phyloP scores from a whole-genome alignment of 2,329 filamentous ascomycete species.

The Zasmidium citrigriseum region DNA sequence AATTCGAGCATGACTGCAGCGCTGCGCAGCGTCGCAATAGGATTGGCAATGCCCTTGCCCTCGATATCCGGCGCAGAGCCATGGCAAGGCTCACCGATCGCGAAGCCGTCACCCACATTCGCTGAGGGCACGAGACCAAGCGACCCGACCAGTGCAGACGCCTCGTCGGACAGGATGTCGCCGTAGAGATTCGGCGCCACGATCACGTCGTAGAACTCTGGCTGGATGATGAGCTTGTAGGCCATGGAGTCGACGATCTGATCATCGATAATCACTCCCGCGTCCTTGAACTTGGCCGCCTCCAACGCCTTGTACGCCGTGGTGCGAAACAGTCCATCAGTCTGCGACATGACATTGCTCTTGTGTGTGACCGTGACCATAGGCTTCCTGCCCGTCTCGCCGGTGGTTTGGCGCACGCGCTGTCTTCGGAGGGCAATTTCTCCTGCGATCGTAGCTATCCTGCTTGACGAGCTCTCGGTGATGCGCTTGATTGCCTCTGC shows the following conservation, averaged over 20 bases:
- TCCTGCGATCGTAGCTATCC: slow-evolving; percentile 91
- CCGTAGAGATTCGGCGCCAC: slow-evolving; percentile 97
- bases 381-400: slow-evolving; percentile 63
- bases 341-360: slow-evolving; percentile 94
- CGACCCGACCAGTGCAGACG: slow-evolving; percentile 88
- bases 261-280: slow-evolving; percentile 72
- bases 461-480: slow-evolving; percentile 76
- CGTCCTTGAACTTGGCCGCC: slow-evolving; percentile 61
- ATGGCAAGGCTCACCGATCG: slow-evolving; percentile 97
- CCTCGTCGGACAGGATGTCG: slow-evolving; percentile 93
- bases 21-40: slow-evolving; percentile 89
- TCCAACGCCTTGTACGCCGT: slow-evolving; percentile 74
- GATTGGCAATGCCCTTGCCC: slow-evolving; percentile 90
- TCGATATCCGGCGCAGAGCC: slow-evolving; percentile 94
- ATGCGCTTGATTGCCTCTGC: slow-evolving; percentile 99
- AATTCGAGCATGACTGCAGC: slow-evolving; percentile 97
- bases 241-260: slow-evolving; percentile 99
- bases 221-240: slow-evolving; percentile 98
- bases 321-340: slow-evolving; percentile 90
- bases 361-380: slow-evolving; percentile 98
- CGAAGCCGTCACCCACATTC: slow-evolving; percentile 92
- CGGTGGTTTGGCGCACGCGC: slow-evolving; percentile 67
- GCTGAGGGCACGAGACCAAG: slow-evolving; percentile 91
- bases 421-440: slow-evolving; percentile 89
- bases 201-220: slow-evolving; percentile 93